phyloP scores from a whole-genome alignment of 441 rosid species.

The Erodium chrysanthum region DNA sequence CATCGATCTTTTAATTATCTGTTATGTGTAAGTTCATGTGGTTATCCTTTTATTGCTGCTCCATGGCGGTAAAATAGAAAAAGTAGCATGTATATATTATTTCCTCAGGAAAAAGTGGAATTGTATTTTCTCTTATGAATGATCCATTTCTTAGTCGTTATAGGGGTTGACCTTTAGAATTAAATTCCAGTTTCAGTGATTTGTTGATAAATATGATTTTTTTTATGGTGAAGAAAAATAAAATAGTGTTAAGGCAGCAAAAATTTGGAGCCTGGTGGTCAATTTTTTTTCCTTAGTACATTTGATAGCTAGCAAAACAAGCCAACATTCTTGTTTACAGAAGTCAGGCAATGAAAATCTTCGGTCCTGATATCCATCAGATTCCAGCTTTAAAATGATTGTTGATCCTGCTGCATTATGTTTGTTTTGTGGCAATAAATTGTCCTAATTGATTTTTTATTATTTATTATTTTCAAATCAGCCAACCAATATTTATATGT shows the following conservation, averaged over 20 bases:
- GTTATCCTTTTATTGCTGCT: neutral
- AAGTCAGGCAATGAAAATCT: neutral
- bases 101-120: neutral
- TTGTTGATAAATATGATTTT: neutral
- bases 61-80: neutral
- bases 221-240: neutral
- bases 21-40: neutral
- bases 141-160: neutral
- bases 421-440: neutral
- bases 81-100: neutral
- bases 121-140: no score
- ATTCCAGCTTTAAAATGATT: neutral
- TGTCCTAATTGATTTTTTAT: neutral
- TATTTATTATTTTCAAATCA: neutral
- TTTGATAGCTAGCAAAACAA: neutral
- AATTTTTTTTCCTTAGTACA: neutral
- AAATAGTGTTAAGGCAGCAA: neutral
- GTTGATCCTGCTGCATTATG: neutral
- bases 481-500: neutral
- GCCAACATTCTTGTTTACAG: neutral
- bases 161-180: neutral
- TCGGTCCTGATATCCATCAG: neutral
- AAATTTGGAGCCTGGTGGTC: neutral
- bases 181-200: neutral
- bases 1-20: neutral